A percentile compares a stretch with the other conserved stretches of the same genome.
Evolutionary conservation across 2,329 filamentous ascomycete species (phyloP).

Genomic region (Aureobasidium sp.): DNA sequence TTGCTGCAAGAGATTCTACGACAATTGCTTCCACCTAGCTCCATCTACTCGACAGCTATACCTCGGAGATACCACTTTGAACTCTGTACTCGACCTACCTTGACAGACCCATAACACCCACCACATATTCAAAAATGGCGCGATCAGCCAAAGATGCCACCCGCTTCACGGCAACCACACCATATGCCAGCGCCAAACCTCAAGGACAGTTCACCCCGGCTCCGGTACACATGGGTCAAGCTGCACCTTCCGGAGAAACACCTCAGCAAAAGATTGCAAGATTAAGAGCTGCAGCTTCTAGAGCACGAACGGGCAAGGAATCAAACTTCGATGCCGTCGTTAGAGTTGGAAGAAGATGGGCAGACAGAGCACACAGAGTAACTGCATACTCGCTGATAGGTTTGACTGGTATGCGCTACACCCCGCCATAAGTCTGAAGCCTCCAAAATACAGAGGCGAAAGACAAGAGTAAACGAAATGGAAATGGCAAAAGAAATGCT

Average conservation of each 20-base stretch:
- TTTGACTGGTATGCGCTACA: slow-evolving; percentile 42
- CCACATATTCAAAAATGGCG: slow-evolving; percentile 33
- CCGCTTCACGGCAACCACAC: slow-evolving; percentile 62
- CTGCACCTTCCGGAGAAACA: slow-evolving; percentile 38
- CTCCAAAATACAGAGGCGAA: background rate
- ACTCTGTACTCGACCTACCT: background rate
- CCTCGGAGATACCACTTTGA: background rate
- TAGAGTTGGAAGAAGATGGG: slow-evolving; percentile 44
- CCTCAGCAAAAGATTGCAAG: slow-evolving; percentile 46
- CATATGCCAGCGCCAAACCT: slow-evolving; percentile 60
- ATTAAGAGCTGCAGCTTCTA: slow-evolving; percentile 39
- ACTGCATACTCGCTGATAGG: slow-evolving; percentile 53
- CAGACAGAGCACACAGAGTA: slow-evolving; percentile 52
- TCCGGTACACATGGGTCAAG: slow-evolving; percentile 20
- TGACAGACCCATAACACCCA: background rate
- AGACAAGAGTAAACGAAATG: background rate
- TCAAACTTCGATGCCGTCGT: slow-evolving; percentile 47
- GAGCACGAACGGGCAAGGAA: slow-evolving; percentile 40
- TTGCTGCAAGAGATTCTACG: background rate
- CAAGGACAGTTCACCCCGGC: slow-evolving; percentile 18
- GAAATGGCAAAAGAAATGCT: background rate
- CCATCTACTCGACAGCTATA: background rate
- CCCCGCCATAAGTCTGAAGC: background rate
- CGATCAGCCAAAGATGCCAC: slow-evolving; percentile 73
- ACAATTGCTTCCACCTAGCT: background rate